These are phyloP conservation scores for Hirsutella minnesotensis DNA, from an alignment of 2,329 filamentous ascomycete genomes.

Conservation along the genomic window DNA sequence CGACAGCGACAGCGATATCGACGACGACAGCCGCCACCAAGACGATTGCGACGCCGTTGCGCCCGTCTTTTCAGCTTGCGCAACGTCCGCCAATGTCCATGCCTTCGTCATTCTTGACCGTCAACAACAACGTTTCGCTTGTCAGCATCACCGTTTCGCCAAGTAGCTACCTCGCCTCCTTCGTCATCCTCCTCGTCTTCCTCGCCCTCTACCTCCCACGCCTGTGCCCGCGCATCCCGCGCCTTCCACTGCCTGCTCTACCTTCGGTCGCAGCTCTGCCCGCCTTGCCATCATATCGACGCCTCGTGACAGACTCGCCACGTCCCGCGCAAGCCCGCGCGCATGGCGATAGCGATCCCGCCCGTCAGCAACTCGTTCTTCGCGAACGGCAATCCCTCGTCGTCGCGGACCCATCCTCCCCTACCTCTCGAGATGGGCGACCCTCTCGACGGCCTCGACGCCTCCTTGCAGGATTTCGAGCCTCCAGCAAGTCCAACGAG, in stretches of 20 bases:
- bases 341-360: slow-evolving; percentile 4
- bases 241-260: slow-evolving; percentile 18
- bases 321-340: slow-evolving; percentile 13
- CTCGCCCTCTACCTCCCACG: slow-evolving; percentile 34
- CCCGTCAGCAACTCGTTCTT: slow-evolving; percentile 13
- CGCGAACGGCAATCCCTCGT: slow-evolving; percentile 20
- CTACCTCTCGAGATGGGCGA: slow-evolving; percentile 14
- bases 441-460: slow-evolving; percentile 33
- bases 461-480: slow-evolving; percentile 43
- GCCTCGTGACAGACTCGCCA: slow-evolving; percentile 13
- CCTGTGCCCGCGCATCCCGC: slow-evolving; percentile 20
- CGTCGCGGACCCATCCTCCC: slow-evolving; percentile 5
- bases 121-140: slow-evolving; percentile 50
- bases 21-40: too few species aligned
- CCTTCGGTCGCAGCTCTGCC: slow-evolving; percentile 5
- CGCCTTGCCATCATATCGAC: slow-evolving; percentile 5
- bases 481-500: slow-evolving; percentile 28
- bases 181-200: slow-evolving; percentile 38
- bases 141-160: slow-evolving; percentile 47
- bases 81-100: slow-evolving; percentile 24
- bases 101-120: slow-evolving; percentile 47
- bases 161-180: slow-evolving; percentile 41
- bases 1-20: neutral
- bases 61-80: neutral
- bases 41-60: neutral